Evolutionary conservation across 2,329 filamentous ascomycete genomes (phyloP).

Genomic region (Fusarium sp.): DNA sequence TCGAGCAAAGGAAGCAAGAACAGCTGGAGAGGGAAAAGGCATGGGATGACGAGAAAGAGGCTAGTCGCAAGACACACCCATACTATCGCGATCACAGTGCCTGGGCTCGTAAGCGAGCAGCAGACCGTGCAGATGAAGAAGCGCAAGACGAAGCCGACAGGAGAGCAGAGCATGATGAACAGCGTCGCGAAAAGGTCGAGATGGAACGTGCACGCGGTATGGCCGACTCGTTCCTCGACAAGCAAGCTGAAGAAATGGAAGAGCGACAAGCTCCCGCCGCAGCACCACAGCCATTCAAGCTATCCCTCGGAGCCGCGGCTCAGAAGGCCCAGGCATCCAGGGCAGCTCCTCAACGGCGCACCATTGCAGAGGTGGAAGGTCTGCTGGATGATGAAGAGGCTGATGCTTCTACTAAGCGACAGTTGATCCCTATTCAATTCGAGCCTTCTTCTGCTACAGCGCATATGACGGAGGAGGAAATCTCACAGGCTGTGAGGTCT

Average conservation of each 20-base stretch:
- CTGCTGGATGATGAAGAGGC: constrained; percentile 96
- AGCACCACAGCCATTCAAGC: constrained; percentile 85
- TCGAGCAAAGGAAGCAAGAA: constrained; percentile 75
- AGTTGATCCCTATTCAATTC: constrained; percentile 85
- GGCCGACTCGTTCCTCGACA: constrained; percentile 91
- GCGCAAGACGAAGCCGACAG: constrained; percentile 86
- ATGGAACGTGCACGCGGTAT: constrained; percentile 83
- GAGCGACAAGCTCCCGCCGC: constrained; percentile 55
- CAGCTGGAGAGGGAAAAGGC: constrained; percentile 72
- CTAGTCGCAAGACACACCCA: constrained; percentile 74
- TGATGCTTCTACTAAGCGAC: constrained; percentile 74
- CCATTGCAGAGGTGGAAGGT: constrained; percentile 92
- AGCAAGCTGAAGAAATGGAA: constrained; percentile 82
- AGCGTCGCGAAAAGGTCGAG: constrained; percentile 74
- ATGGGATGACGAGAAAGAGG: constrained; percentile 95
- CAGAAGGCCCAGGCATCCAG: constrained; percentile 74
- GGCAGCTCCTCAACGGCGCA: constrained; percentile 73
- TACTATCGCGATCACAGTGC: constrained; percentile 89
- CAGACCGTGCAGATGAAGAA: constrained; percentile 78
- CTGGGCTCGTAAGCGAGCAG: constrained; percentile 85
- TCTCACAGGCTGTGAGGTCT: constrained; percentile 81
- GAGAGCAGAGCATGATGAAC: constrained; percentile 79
- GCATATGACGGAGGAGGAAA: constrained; percentile 85
- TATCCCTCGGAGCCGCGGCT: constrained; percentile 89
- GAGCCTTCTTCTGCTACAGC: constrained; percentile 72